Evolutionary conservation across 2,329 filamentous ascomycete genomes (phyloP), one percentile per base, ranked within the genome.

Genomic region (Trichoderma endophyticum): DNA sequence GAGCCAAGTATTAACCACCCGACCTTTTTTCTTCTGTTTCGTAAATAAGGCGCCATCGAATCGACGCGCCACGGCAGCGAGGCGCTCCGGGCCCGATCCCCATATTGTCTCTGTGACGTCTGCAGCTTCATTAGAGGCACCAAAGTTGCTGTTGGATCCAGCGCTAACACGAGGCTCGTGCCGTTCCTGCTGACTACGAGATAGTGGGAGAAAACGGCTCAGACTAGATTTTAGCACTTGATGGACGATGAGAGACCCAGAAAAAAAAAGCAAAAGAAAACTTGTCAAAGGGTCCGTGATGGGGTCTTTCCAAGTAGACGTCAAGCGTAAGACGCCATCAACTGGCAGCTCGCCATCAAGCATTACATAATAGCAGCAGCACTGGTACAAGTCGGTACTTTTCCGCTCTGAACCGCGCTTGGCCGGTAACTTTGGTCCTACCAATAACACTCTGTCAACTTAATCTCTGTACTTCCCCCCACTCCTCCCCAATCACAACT

Each of bases 141-240:
- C 63, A 66, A 14, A 56, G 43, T 51, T 66, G 48, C 68, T 68
- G 51, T 15, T 63, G 36, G 68, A 51, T 26, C 48, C 54, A 60
- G 62, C 70, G 70, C 70, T 66, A 71, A 61, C 63, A 68, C 69
- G 56, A 72, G 70, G 70, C 63, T 72, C 70, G 70, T 72, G 70
- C 70, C 70, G 70, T 72, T 62, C 64, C 63, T 57, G 56, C 56
- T 68, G 61, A 69, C 66, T 69, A 48, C 56, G 32, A 24, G 26
- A 36, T 64, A 59, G 24, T 43, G 34, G 32, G 39, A 26, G 24
- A 14, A 51, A 32, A 21, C 18, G 26, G 26, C 15, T 24, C 12
- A 26, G 60, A 24, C 36, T 64, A 48, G 24, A 30, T 43, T 54
- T 54, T 64, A 51, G 61, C 36, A 61, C n/a, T 57, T 15, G 57